Base-by-base conservation (phyloP, 371 early-diverging fungal genomes). In the Sporodiniella umbellata region DNA sequence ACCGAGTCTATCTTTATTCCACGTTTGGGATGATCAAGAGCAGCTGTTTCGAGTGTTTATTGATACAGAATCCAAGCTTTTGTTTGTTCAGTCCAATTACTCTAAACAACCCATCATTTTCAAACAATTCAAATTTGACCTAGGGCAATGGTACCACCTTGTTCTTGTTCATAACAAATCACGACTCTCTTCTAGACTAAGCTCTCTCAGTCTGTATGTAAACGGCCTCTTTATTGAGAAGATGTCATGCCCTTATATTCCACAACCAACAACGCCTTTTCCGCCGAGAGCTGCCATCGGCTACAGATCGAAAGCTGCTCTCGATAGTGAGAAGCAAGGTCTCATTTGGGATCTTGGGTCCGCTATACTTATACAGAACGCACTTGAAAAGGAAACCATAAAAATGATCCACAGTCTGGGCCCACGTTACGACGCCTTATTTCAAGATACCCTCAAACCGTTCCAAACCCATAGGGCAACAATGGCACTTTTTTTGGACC, bases 141-240 rank as follows among this genome's bases (percentile, higher is more conserved):
- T 77, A 14, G 83, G 83, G 0, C 74, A 68, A 15, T 90, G 90
- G 89, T 83, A 84, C 46, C 90, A 90, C 57, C 38, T 88, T 6
- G 80, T 78, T 1, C 51, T 90, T 18, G 86, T 86, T 4, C 90
- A 90, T 56, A 59, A 79, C 24, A 79, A 79, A 47, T 80, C 88
- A 4, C 58, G 84, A 21, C 42, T 85, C 5, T 73, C 74, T 0
- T 40, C 81, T 15, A 72, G 78, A n/a, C 60, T 75, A 2, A 84
- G 85, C 25, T 65, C 70, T 0, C 68, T 87, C 48, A 72, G 74
- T 0, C 54, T 90, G 40, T 85, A 75, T 56, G 64, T 88, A 24
- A 86, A 90, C 51, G 89, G 89, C 14, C 61, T 62, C 4, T 69
- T 72, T 1, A 70, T 81, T 10, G 84, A 86, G 33, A 72, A 67